A percentile compares a stretch with the other conserved stretches of the same genome.
Evolutionary conservation across 345 rosid genomes (phyloP).

Genomic region (Hirschfeldia incana): DNA sequence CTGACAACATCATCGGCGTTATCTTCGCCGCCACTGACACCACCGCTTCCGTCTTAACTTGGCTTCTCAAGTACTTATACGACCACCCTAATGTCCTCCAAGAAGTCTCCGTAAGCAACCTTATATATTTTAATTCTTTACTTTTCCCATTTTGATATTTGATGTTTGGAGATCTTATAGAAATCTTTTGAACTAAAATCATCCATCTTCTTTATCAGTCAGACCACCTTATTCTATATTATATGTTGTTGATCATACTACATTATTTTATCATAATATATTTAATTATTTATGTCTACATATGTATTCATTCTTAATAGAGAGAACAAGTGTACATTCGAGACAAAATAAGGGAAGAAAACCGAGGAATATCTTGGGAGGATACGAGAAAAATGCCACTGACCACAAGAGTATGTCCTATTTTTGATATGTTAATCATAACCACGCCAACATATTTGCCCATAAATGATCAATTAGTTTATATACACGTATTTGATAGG

Average conservation of each 20-base stretch:
- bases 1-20: constrained; percentile 90
- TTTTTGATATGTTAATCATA: background rate
- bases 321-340: constrained; percentile 67
- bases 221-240: background rate
- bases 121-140: background rate
- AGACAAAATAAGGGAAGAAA: constrained; percentile 48
- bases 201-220: no score
- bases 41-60: constrained; percentile 82
- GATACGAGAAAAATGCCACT: constrained; percentile 89
- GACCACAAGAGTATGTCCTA: constrained; percentile 61
- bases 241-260: background rate
- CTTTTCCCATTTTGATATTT: no score
- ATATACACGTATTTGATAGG: constrained; percentile 43
- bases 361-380: constrained; percentile 74
- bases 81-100: constrained; percentile 60
- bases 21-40: constrained; percentile 97
- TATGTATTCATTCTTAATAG: constrained; percentile 35
- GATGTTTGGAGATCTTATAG: no score
- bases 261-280: background rate
- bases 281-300: background rate
- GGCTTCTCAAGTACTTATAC: constrained; percentile 83
- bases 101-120: constrained; percentile 57
- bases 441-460: background rate
- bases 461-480: background rate
- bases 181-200: no score